phyloP scores from a whole-genome alignment of 164 flowering plant genomes.

The Kalanchoe fedtschenkoi region DNA sequence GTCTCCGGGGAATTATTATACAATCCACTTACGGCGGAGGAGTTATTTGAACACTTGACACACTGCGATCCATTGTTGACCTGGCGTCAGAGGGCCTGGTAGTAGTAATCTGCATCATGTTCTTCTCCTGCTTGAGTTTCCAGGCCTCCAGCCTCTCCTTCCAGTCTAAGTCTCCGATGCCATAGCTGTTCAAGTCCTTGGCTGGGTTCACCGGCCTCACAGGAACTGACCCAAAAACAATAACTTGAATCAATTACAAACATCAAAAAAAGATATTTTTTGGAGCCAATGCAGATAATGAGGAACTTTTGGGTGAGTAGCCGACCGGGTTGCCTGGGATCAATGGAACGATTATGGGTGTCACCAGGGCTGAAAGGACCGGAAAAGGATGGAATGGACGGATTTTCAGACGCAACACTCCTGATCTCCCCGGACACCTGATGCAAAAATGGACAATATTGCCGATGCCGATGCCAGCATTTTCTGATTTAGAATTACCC shows the following conservation, averaged over 20 bases:
- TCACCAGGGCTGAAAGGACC: background rate
- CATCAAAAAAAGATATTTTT: background rate
- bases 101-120: background rate
- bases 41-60: background rate
- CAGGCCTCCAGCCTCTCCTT: conserved; percentile 3
- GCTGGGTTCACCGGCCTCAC: background rate
- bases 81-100: conserved; percentile 1
- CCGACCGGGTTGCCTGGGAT: conserved; percentile 3
- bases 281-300: background rate
- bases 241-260: background rate
- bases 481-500: background rate
- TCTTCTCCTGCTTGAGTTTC: conserved; percentile 3
- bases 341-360: background rate
- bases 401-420: no score
- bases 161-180: background rate
- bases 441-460: background rate
- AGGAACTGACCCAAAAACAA: background rate
- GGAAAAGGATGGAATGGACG: no score
- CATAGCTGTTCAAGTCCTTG: background rate
- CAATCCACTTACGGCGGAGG: background rate
- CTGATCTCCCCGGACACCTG: conserved; percentile 1
- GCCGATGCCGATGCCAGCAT: background rate
- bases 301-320: background rate
- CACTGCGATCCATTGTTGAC: background rate
- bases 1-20: background rate